phyloP scores from a whole-genome alignment of 164 flowering plant species.

The Akebia trifoliata region DNA sequence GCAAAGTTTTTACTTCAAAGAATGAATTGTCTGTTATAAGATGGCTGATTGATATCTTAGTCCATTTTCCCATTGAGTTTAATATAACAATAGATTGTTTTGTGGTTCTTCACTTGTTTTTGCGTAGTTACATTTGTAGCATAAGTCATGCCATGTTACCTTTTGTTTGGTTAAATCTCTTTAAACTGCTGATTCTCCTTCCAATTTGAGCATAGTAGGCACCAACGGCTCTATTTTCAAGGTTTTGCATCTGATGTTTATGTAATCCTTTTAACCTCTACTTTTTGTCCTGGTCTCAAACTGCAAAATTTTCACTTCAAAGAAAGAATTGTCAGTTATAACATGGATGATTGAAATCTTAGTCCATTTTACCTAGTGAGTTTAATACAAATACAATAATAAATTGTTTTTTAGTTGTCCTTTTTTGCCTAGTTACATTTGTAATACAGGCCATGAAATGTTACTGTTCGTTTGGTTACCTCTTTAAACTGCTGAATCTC shows the following conservation, averaged over 20 bases:
- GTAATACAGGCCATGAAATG: neutral
- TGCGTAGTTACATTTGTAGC: neutral
- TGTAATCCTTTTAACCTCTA: neutral
- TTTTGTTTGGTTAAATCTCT: neutral
- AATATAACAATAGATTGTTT: neutral
- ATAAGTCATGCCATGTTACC: neutral
- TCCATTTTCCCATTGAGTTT: neutral
- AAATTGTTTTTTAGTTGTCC: neutral
- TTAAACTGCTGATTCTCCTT: neutral
- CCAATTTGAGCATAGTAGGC: neutral
- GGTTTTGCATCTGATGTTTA: slow-evolving; percentile 6
- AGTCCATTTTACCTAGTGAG: neutral
- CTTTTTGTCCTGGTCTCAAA: neutral
- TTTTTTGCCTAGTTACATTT: neutral
- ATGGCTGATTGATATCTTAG: neutral
- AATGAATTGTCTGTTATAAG: neutral
- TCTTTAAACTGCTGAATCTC: neutral
- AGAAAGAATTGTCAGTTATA: neutral
- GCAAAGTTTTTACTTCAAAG: neutral
- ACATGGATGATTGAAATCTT: neutral
- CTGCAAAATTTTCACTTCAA: neutral
- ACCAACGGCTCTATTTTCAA: neutral
- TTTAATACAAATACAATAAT: neutral
- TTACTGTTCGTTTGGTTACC: neutral
- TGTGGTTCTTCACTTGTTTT: neutral